Percentiles rank a stretch among this genome's conserved stretches.
Evolutionary conservation across 139 green algal species (phyloP).

Genomic region (Haematococcus sp.): DNA sequence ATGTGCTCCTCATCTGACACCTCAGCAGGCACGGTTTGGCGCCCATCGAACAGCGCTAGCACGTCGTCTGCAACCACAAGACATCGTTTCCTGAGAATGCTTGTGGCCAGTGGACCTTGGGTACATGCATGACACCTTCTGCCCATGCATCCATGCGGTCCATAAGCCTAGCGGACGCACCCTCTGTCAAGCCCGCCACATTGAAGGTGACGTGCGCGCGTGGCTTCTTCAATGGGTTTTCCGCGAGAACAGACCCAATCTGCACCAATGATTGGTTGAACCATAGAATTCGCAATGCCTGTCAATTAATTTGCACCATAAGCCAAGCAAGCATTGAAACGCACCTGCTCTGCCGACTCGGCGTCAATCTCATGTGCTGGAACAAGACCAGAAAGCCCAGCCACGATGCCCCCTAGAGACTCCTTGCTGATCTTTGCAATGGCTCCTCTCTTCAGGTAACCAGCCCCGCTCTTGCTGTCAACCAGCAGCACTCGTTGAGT

Average conservation of each 20-base stretch:
- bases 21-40: neutral
- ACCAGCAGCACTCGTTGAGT: constrained; percentile 7
- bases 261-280: constrained; percentile 1
- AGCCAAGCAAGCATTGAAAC: neutral
- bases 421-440: no score
- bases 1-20: constrained; percentile 2
- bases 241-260: constrained; percentile 12
- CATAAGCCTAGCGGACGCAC: neutral
- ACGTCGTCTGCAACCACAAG: neutral
- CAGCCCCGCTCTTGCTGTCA: no score
- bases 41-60: neutral
- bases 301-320: neutral
- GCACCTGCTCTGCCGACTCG: neutral
- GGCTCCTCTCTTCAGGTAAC: no score
- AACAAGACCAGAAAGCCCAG: no score
- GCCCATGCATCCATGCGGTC: neutral
- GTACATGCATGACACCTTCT: no score
- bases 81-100: no score
- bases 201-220: constrained; percentile 11
- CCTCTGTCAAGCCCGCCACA: constrained; percentile 1
- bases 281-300: neutral
- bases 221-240: constrained; percentile 13
- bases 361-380: constrained; percentile 5
- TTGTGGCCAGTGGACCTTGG: no score
- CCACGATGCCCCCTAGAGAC: no score